Conservation (phyloP, 495 filamentous ascomycete species). For the Neurospora sp. region DNA sequence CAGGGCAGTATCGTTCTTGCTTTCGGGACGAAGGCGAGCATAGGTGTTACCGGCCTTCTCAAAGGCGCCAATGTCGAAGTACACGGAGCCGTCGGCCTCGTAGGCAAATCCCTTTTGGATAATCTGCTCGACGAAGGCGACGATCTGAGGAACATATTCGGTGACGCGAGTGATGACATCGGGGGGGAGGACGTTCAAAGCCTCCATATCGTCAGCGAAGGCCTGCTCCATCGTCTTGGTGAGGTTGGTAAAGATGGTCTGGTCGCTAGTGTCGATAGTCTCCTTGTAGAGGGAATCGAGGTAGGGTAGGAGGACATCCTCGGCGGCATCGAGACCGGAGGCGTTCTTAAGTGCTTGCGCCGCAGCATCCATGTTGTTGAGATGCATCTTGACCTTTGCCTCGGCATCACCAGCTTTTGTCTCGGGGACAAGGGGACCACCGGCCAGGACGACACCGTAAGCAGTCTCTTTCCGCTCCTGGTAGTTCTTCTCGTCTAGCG, state of each 20-base stretch:
- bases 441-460: slow-evolving; percentile 55
- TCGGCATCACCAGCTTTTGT: slow-evolving; percentile 55
- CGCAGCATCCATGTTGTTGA: slow-evolving; percentile 58
- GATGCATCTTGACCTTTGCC: slow-evolving; percentile 90
- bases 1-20: slow-evolving; percentile 67
- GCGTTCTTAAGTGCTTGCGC: slow-evolving; percentile 43
- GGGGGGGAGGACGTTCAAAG: slow-evolving; percentile 75
- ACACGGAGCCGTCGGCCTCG: slow-evolving; percentile 77
- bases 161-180: slow-evolving; percentile 79
- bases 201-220: slow-evolving; percentile 76
- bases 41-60: slow-evolving; percentile 77
- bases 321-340: slow-evolving; percentile 36
- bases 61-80: slow-evolving; percentile 86
- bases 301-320: slow-evolving; percentile 72
- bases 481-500: slow-evolving; percentile 44
- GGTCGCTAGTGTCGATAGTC: slow-evolving; percentile 63
- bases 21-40: slow-evolving; percentile 80
- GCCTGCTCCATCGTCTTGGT: slow-evolving; percentile 73
- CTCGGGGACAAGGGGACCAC: slow-evolving; percentile 52
- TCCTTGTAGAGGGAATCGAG: slow-evolving; percentile 69
- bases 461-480: slow-evolving; percentile 42
- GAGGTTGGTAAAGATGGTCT: slow-evolving; percentile 61
- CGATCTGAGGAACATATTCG: slow-evolving; percentile 80
- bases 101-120: slow-evolving; percentile 84
- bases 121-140: slow-evolving; percentile 55